Percentiles rank a stretch among this genome's conserved stretches.
Evolutionary conservation across 1,139 yeast species (phyloP).

Genomic region (Candida mesenterica): DNA sequence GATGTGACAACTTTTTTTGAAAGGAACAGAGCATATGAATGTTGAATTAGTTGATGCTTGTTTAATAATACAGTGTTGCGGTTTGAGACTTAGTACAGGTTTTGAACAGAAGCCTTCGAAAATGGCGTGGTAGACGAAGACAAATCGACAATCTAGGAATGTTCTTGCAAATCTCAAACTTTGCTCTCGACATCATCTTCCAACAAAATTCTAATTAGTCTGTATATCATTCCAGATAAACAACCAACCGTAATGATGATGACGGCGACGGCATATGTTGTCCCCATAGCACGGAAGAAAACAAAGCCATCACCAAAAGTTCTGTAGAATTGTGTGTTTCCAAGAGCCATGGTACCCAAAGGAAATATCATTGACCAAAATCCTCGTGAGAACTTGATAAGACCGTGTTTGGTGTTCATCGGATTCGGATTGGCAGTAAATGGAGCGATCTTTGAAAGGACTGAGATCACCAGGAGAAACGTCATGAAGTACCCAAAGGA

Average conservation of each 20-base stretch:
- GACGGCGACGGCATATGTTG: constrained; percentile 55
- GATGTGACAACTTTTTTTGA: too few species aligned
- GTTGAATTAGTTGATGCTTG: too few species aligned
- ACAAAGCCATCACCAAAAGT: constrained; percentile 40
- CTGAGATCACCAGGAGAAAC: constrained; percentile 18
- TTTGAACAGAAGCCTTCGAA: too few species aligned
- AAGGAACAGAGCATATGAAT: too few species aligned
- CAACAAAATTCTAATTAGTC: constrained; percentile 2
- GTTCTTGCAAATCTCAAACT: too few species aligned
- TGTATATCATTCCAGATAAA: constrained; percentile 25
- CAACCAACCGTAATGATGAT: constrained; percentile 37
- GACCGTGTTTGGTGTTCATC: constrained; percentile 21
- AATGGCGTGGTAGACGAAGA: too few species aligned
- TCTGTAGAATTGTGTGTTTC: constrained; percentile 50
- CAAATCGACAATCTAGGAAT: too few species aligned
- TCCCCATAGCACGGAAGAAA: constrained; percentile 60
- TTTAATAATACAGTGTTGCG: too few species aligned
- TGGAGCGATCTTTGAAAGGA: constrained; percentile 20
- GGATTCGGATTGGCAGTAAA: constrained; percentile 19
- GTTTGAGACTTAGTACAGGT: too few species aligned
- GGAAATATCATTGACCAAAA: constrained; percentile 95
- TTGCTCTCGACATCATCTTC: too few species aligned
- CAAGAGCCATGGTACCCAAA: constrained; percentile 74
- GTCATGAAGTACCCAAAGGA: constrained; percentile 26
- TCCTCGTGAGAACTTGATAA: constrained; percentile 50